Evolutionary conservation across 2,329 filamentous ascomycete species (phyloP), one percentile per base, ranked within the genome.

Genomic region (Chrysoporthe puriensis): DNA sequence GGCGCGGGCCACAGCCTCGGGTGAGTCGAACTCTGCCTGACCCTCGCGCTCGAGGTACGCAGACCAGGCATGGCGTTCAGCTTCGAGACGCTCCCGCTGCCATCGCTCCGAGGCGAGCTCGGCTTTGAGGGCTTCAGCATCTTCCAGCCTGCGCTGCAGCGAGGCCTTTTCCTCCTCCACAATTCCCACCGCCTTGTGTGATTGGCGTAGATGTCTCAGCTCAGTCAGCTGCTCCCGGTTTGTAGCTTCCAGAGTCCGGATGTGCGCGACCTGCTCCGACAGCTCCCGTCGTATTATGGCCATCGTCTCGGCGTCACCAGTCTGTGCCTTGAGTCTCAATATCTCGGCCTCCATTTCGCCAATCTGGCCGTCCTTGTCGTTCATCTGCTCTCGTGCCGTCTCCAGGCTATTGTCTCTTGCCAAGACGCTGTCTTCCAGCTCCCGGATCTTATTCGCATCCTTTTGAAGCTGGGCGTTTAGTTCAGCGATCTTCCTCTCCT

Each of bases 81-180:
- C 93, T 76, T 98, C 93, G 0, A 99, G 82, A 3, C 94, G 86
- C 74, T 96, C 92, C 64, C 92, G 90, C 74, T 97, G 94, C 50
- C 97, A 84, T 70, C 91, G 87, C 26, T 91, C 87, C 76, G 97
- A 95, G 11, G 88, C 85, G 14, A 98, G 83, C 75, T 97, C 92
- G 40, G 87, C 84, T 74, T 96, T 89, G 11, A 97, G 75, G 14
- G 87, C 84, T 67, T 92, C 88, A 78, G 95, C 90, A 48, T 91
- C 83, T 69, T 93, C 89, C 1, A 99, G 77, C 74, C 89, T 93
- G 43, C 90, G 88, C 77, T 96, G 91, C 32, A 99, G 81, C 0
- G 89, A 88, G 70, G 92, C 86, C 82, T 98, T 98, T 81, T 99
- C 94, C 77, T 99, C 96, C 76, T 99, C 94, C 0, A 98, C 91